phyloP scores from a whole-genome alignment of 2,329 filamentous ascomycete species.

The Sporothrix globosa region DNA sequence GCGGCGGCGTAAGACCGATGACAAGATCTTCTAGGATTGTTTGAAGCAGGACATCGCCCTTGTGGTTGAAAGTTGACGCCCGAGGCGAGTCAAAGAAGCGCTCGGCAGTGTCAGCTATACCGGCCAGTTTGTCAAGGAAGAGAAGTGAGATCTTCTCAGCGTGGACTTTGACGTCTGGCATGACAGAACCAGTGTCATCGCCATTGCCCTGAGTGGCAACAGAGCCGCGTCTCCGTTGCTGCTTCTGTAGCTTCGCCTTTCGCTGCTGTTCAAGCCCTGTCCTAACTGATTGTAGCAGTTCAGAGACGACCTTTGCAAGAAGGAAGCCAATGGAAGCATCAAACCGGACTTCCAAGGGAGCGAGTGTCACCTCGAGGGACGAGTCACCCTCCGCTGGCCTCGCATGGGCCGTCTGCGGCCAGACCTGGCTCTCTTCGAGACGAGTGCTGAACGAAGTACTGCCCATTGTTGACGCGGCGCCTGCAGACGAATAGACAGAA shows the following conservation, averaged over 20 bases:
- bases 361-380: constrained; percentile 55
- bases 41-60: constrained; percentile 57
- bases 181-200: constrained; percentile 31
- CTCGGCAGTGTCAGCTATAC: constrained; percentile 56
- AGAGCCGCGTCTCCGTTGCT: constrained; percentile 25
- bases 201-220: not conserved
- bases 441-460: constrained; percentile 23
- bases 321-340: constrained; percentile 62
- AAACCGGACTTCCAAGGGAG: constrained; percentile 57
- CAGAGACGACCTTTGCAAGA: constrained; percentile 55
- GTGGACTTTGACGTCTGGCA: constrained; percentile 50
- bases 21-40: constrained; percentile 52
- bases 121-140: constrained; percentile 59
- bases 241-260: constrained; percentile 38
- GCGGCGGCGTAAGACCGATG: constrained; percentile 41
- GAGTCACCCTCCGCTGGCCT: constrained; percentile 40
- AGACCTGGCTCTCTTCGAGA: constrained; percentile 35
- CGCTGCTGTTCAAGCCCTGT: constrained; percentile 28
- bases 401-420: not conserved
- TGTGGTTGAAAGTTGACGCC: constrained; percentile 45
- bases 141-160: constrained; percentile 57
- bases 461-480: constrained; percentile 27
- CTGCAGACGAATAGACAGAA: constrained; percentile 50
- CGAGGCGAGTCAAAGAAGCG: constrained; percentile 48
- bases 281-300: constrained; percentile 46